Conservation (phyloP, 768 basidiomycete genomes). For the Lactarius hatsudake region DNA sequence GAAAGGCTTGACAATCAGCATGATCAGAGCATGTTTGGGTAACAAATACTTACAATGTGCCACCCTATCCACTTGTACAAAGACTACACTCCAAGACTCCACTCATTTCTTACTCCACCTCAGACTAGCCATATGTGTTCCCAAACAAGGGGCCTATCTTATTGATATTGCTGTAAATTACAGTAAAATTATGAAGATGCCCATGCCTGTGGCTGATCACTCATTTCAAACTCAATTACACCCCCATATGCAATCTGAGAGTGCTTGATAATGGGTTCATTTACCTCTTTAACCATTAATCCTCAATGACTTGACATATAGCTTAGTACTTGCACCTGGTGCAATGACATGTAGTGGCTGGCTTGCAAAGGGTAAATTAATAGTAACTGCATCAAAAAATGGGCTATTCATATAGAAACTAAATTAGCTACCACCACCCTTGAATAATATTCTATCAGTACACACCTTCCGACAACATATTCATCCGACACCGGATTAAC, state of each 20-base stretch:
- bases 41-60: too few relatives aligned
- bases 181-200: too few relatives aligned
- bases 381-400: slow-evolving; percentile 51
- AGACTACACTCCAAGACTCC: too few relatives aligned
- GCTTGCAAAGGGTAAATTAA: slow-evolving; percentile 48
- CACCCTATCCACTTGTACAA: too few relatives aligned
- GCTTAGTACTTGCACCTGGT: slow-evolving; percentile 52
- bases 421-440: not conserved
- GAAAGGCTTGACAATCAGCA: too few relatives aligned
- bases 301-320: slow-evolving; percentile 56
- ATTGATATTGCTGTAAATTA: too few relatives aligned
- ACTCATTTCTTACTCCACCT: too few relatives aligned
- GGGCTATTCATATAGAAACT: slow-evolving; percentile 34
- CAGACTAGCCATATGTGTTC: too few relatives aligned
- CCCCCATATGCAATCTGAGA: slow-evolving; percentile 59
- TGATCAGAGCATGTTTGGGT: too few relatives aligned
- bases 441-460: slow-evolving; percentile 15
- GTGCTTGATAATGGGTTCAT: slow-evolving; percentile 54
- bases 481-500: slow-evolving; percentile 76
- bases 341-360: slow-evolving; percentile 52
- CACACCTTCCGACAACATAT: slow-evolving; percentile 74
- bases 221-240: slow-evolving; percentile 64
- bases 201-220: slow-evolving; percentile 44
- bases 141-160: too few relatives aligned
- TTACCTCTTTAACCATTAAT: slow-evolving; percentile 49